Conservation (phyloP, 1,139 yeast genomes). For the Ogataea hybrid region DNA sequence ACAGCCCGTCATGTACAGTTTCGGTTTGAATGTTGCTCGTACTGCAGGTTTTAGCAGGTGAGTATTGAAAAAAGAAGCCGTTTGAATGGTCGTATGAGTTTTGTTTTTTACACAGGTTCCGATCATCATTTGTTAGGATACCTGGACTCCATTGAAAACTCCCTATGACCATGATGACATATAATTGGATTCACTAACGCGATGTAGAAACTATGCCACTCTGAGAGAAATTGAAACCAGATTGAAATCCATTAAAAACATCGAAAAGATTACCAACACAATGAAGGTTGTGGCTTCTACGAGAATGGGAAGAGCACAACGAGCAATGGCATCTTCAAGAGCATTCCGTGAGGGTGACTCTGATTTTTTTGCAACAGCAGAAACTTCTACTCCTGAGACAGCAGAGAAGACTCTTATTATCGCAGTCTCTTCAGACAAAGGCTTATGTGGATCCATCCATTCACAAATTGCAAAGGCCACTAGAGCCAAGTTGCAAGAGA, state of each 20-base stretch:
- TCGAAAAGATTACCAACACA: conserved; percentile 98
- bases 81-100: not conserved
- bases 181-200: conserved; percentile 3
- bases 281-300: conserved; percentile 99
- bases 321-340: conserved; percentile 89
- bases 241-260: conserved; percentile 96
- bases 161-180: no score
- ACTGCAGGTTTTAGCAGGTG: conserved; percentile 35
- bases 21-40: conserved; percentile 63
- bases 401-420: conserved; percentile 67
- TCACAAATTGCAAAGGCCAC: conserved; percentile 90
- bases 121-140: no score
- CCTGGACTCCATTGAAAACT: no score
- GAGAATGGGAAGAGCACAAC: conserved; percentile 93
- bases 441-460: conserved; percentile 98
- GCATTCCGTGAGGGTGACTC: conserved; percentile 78
- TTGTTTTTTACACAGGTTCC: not conserved
- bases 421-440: conserved; percentile 95
- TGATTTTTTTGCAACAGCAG: conserved; percentile 80
- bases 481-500: conserved; percentile 61
- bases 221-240: conserved; percentile 98
- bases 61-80: conserved; percentile 9
- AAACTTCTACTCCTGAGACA: conserved; percentile 55
- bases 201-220: conserved; percentile 86
- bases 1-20: conserved; percentile 52